These are phyloP conservation scores for Macaranga tanarius DNA, from an alignment of 441 rosid genomes.

Conservation along the genomic window DNA sequence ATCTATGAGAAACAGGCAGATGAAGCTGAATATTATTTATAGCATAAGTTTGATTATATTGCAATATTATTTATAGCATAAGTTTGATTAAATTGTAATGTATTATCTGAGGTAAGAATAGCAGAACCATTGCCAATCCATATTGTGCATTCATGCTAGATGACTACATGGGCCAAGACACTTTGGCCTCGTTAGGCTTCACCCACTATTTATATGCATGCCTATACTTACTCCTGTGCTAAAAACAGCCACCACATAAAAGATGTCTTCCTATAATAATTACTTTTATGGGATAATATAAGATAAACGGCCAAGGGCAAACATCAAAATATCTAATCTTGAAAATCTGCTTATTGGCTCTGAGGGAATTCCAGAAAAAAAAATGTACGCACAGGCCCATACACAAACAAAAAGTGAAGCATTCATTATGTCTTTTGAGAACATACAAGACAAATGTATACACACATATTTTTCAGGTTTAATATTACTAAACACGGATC, in stretches of 20 bases:
- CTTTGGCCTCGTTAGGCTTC: background rate
- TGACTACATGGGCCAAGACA: background rate
- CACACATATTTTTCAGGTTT: background rate
- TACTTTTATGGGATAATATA: background rate
- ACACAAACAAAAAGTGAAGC: background rate
- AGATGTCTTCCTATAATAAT: background rate
- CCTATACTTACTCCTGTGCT: background rate
- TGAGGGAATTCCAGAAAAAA: background rate
- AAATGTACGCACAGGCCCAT: background rate
- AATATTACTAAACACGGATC: background rate
- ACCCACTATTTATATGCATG: background rate
- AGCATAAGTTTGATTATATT: background rate
- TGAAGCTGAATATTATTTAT: background rate
- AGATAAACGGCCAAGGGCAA: background rate
- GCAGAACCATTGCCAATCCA: background rate
- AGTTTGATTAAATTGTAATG: conserved; percentile 1
- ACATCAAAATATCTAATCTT: background rate
- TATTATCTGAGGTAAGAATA: background rate
- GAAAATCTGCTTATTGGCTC: background rate
- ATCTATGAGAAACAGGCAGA: background rate
- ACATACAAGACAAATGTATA: background rate
- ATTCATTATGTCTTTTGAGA: background rate
- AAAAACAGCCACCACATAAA: background rate
- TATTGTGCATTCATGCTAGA: background rate
- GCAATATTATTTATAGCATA: background rate